These are phyloP conservation scores for Plasmodium relictum DNA, from an alignment of 169 alveolate species.

Conservation along the genomic window DNA sequence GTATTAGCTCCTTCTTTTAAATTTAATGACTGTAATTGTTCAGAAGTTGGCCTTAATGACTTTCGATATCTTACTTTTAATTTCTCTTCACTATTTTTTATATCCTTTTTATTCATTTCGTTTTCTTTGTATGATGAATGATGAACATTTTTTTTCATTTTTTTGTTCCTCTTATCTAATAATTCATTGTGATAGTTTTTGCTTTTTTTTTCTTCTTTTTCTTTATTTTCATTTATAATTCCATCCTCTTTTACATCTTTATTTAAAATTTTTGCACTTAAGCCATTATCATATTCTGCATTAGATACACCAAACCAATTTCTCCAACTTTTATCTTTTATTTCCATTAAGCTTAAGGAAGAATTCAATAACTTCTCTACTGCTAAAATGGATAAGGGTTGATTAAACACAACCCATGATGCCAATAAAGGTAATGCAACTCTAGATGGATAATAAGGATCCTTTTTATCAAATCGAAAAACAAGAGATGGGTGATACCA, in stretches of 20 bases:
- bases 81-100: slow-evolving; percentile 56
- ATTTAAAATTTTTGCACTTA: slow-evolving; percentile 11
- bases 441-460: slow-evolving; percentile 93
- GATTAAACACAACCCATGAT: slow-evolving; percentile 91
- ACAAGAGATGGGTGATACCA: slow-evolving; percentile 94
- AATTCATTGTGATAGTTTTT: background rate
- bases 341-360: slow-evolving; percentile 43
- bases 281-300: slow-evolving; percentile 38
- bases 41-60: slow-evolving; percentile 93
- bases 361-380: slow-evolving; percentile 84
- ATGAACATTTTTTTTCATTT: slow-evolving; percentile 18
- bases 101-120: slow-evolving; percentile 31
- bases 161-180: background rate
- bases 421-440: slow-evolving; percentile 92
- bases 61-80: slow-evolving; percentile 77
- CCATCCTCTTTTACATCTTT: slow-evolving; percentile 13
- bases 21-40: slow-evolving; percentile 89
- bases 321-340: slow-evolving; percentile 75
- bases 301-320: slow-evolving; percentile 76
- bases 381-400: slow-evolving; percentile 90
- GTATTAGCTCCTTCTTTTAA: slow-evolving; percentile 92
- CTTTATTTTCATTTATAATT: slow-evolving; percentile 7
- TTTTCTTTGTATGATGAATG: slow-evolving; percentile 21
- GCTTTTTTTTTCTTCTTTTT: slow-evolving; percentile 10
- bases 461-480: slow-evolving; percentile 89